phyloP scores from a whole-genome alignment of 1,284 basidiomycete species.

The Ganoderma lingzhi region DNA sequence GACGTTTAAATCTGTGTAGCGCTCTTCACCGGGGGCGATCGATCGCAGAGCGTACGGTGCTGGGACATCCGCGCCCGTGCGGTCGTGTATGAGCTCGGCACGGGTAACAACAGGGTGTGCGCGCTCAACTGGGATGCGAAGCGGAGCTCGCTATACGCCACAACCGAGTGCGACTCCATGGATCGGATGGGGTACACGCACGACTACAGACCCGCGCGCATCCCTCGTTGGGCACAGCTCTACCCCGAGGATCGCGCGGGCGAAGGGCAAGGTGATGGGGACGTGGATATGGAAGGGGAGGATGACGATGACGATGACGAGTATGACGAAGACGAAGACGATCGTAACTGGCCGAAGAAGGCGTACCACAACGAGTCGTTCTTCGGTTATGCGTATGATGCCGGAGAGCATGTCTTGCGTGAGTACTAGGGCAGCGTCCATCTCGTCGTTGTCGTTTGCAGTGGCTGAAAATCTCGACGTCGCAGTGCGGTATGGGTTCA shows the following conservation, averaged over 20 bases:
- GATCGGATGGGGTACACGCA: conserved; percentile 41
- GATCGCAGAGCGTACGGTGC: conserved; percentile 42
- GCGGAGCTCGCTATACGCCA: conserved; percentile 44
- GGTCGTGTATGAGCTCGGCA: conserved; percentile 49
- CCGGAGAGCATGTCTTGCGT: conserved; percentile 45
- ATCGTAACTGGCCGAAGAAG: conserved; percentile 43
- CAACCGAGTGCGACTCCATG: conserved; percentile 45
- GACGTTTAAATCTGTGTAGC: conserved; percentile 30
- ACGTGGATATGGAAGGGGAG: conserved; percentile 40
- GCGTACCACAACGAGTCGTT: conserved; percentile 46
- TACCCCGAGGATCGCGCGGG: conserved; percentile 18
- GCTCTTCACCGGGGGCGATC: conserved; percentile 42
- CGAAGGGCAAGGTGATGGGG: conserved; percentile 4
- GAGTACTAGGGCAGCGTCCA: background rate
- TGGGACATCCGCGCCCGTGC: conserved; percentile 50
- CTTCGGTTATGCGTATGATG: conserved; percentile 47
- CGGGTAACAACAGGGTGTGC: conserved; percentile 49
- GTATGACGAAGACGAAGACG: conserved; percentile 26
- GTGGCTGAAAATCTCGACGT: background rate
- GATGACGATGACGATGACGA: conserved; percentile 14
- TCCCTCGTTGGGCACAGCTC: conserved; percentile 31
- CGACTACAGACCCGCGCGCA: conserved; percentile 42
- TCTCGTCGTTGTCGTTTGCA: background rate
- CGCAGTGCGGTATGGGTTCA: conserved; percentile 21
- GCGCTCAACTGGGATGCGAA: conserved; percentile 46